A percentile compares a stretch with the other conserved stretches of the same genome.
Evolutionary conservation across 441 rosid species (phyloP).

Genomic region (Jatropha podagrica): DNA sequence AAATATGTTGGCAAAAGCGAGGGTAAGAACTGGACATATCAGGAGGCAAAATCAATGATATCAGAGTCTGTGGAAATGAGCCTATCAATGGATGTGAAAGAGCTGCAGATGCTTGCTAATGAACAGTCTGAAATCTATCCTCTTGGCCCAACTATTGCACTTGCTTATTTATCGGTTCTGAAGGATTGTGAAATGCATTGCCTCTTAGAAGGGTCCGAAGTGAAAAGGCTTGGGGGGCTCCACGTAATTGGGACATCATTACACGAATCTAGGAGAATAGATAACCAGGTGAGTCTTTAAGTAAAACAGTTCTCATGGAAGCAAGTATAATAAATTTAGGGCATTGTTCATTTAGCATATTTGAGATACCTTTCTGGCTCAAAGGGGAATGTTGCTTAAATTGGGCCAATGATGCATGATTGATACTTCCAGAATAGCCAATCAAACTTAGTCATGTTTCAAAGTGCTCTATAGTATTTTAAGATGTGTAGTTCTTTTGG

Average conservation of each 20-base stretch:
- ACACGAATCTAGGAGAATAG: slow-evolving; percentile 97
- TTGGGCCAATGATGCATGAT: background rate
- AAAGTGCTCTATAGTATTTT: background rate
- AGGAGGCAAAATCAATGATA: slow-evolving; percentile 70
- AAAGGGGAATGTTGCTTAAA: background rate
- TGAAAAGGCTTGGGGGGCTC: slow-evolving; percentile 94
- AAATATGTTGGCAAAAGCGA: slow-evolving; percentile 94
- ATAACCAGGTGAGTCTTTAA: slow-evolving; percentile 73
- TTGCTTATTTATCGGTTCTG: slow-evolving; percentile 81
- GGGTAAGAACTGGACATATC: slow-evolving; percentile 76
- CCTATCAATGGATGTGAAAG: slow-evolving; percentile 56
- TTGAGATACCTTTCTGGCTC: background rate
- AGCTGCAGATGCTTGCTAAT: slow-evolving; percentile 67
- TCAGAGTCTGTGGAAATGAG: slow-evolving; percentile 84
- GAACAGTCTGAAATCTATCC: slow-evolving; percentile 92
- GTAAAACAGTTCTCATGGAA: background rate
- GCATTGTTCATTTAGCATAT: slow-evolving; percentile 11
- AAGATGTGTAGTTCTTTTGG: background rate
- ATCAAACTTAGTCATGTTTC: background rate
- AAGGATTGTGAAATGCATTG: slow-evolving; percentile 91
- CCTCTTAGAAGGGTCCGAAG: slow-evolving; percentile 85
- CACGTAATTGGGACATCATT: slow-evolving; percentile 96
- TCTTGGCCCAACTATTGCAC: slow-evolving; percentile 84
- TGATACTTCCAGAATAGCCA: background rate
- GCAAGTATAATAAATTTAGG: slow-evolving; percentile 7